phyloP scores from a whole-genome alignment of 1,139 yeast genomes.

The Sporopachydermia cereana region DNA sequence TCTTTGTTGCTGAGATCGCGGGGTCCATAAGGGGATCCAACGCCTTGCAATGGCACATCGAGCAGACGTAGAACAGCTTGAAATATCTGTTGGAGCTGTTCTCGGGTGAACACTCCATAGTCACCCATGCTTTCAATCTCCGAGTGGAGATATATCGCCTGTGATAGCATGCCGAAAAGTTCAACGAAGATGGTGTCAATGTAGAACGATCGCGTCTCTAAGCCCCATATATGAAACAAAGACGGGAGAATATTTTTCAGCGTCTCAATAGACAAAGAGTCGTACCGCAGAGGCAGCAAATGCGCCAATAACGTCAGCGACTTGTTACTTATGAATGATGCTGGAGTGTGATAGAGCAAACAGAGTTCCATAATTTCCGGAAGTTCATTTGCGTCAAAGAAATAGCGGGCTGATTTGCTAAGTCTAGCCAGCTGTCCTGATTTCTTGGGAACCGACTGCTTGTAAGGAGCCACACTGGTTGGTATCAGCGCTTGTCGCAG shows the following conservation, averaged over 20 bases:
- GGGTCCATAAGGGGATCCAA: slow-evolving; percentile 23
- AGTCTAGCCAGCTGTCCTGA: slow-evolving; percentile 32
- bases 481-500: slow-evolving; percentile 16
- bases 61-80: slow-evolving; percentile 30
- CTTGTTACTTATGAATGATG: neutral
- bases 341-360: neutral
- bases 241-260: slow-evolving; percentile 41
- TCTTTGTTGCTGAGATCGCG: slow-evolving; percentile 14
- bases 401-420: slow-evolving; percentile 37
- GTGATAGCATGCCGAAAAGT: slow-evolving; percentile 51
- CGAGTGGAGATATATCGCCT: slow-evolving; percentile 31
- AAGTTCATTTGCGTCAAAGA: slow-evolving; percentile 25
- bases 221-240: slow-evolving; percentile 64
- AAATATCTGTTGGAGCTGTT: slow-evolving; percentile 49
- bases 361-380: slow-evolving; percentile 1
- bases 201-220: slow-evolving; percentile 42
- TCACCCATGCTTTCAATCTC: slow-evolving; percentile 13
- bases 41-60: slow-evolving; percentile 27
- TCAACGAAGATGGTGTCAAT: slow-evolving; percentile 60
- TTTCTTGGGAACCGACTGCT: slow-evolving; percentile 24
- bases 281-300: neutral
- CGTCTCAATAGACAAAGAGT: slow-evolving; percentile 19
- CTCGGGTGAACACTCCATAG: slow-evolving; percentile 51
- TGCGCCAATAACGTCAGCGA: neutral
- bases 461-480: slow-evolving; percentile 15